A percentile compares a stretch with the other conserved stretches of the same genome.
Conservation (phyloP, 2,329 filamentous ascomycete genomes). For the Sclerotinia spermophila region DNA sequence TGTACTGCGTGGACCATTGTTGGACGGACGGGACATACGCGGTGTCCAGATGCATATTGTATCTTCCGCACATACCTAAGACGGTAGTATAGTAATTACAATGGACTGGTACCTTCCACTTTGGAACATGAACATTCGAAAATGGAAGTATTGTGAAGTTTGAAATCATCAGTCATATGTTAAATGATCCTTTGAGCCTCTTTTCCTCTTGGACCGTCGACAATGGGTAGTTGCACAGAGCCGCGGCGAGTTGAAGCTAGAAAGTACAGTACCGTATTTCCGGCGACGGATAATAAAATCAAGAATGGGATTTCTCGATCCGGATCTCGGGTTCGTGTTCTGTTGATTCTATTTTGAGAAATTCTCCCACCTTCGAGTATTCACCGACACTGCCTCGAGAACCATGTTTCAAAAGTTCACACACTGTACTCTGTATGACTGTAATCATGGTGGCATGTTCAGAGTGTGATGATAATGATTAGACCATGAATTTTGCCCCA, state of each 20-base stretch:
- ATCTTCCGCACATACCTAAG: neutral
- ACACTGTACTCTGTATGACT: neutral
- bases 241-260: neutral
- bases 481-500: neutral
- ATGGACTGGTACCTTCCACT: conserved; percentile 13
- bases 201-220: neutral
- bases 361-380: conserved; percentile 12
- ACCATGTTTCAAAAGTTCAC: conserved; percentile 8
- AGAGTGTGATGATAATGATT: neutral
- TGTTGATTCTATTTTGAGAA: conserved; percentile 13
- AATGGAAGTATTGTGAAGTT: conserved; percentile 1
- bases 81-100: conserved; percentile 3
- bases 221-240: neutral
- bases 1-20: neutral
- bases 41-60: conserved; percentile 1
- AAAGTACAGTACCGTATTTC: conserved; percentile 5
- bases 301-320: conserved; percentile 3
- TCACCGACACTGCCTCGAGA: conserved; percentile 14
- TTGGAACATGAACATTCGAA: conserved; percentile 14
- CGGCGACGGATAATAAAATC: neutral
- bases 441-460: neutral
- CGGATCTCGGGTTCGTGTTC: neutral
- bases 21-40: neutral
- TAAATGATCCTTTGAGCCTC: conserved; percentile 19
- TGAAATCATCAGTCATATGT: conserved; percentile 15